phyloP scores from a whole-genome alignment of 108 stramenopile species.

The Skeletonema marinoi region DNA sequence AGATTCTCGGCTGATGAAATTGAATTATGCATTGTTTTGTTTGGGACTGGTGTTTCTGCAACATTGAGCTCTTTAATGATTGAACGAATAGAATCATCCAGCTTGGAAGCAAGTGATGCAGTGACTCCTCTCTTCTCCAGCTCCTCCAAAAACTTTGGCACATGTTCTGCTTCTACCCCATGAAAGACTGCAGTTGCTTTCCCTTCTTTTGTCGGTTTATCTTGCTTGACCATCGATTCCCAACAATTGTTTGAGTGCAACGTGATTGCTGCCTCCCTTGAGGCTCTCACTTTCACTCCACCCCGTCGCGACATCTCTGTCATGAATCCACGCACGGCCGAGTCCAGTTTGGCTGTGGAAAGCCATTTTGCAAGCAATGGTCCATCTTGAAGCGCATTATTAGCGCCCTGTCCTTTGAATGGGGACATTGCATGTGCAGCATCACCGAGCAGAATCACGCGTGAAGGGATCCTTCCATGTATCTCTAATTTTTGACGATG shows the following conservation, averaged over 20 bases:
- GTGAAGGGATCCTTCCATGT: slow-evolving; percentile 37
- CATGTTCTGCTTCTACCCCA: slow-evolving; percentile 46
- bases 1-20: slow-evolving; percentile 11
- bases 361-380: slow-evolving; percentile 74
- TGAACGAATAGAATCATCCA: slow-evolving; percentile 47
- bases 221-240: slow-evolving; percentile 35
- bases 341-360: slow-evolving; percentile 51
- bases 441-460: slow-evolving; percentile 85
- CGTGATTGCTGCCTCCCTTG: slow-evolving; percentile 64
- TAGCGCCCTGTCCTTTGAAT: slow-evolving; percentile 95
- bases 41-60: slow-evolving; percentile 7
- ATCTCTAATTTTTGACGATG: slow-evolving; percentile 28
- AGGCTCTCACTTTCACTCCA: slow-evolving; percentile 71
- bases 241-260: slow-evolving; percentile 60
- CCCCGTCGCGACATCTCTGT: slow-evolving; percentile 72
- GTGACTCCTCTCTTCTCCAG: slow-evolving; percentile 53
- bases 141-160: slow-evolving; percentile 35
- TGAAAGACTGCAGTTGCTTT: slow-evolving; percentile 52
- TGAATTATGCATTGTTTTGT: slow-evolving; percentile 2
- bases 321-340: slow-evolving; percentile 70
- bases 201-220: slow-evolving; percentile 10
- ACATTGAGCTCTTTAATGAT: slow-evolving; percentile 53
- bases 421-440: slow-evolving; percentile 89
- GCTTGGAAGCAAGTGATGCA: slow-evolving; percentile 43
- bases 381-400: slow-evolving; percentile 90